Base-by-base conservation (phyloP, 345 rosid species). In the Eucalyptus polyanthemos region DNA sequence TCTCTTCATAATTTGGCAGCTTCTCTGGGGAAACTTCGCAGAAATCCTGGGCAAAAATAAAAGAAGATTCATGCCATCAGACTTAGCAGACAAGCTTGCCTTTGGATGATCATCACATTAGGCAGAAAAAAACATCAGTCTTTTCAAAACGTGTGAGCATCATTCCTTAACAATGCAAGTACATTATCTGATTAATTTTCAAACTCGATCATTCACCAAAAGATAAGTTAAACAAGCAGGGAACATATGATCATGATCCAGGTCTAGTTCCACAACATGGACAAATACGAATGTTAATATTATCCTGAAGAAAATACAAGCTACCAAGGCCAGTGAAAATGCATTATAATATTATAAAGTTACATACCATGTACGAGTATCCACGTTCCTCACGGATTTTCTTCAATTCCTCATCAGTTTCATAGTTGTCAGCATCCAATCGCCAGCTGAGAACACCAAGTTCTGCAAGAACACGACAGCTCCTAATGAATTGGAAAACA, bases 381-480 rank as follows among this genome's bases (percentile, higher is more conserved):
- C 99, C 98, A 87, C 95, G 99, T 44, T 94, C 93, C 88, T 96
- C 95, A 17, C 97, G 97, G 86, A 98, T 96, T 93, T 95, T 98
- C 94, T 95, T 96, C 95, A 98, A 88, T 44, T 94, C 97, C 88
- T 95, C 97, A 90, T 97, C 99, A 12, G 95, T 96, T 92, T 97
- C 99, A 88, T 97, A 95, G 89, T 95, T 92, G 91, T 97, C 99
- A 86, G 99, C 99, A 93, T 97, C 98, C 90, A 97, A 93, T 54
- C 91, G 92, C 99, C 99, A 97, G 93, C 99, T 96, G 37, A 96
- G 96, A 17, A 96, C 98, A 81, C 99, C 99, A 37, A 97, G 95
- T 90, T 95, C 99, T 97, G 86, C 90, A 92, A 91, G 27, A 80
- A 56, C 45, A 34, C 3, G 6, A 6, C 6, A 50, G 69, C 81